These are phyloP conservation scores for Ascochyta clinopodiicola DNA, from an alignment of 2,329 filamentous ascomycete species.

Conservation along the genomic window DNA sequence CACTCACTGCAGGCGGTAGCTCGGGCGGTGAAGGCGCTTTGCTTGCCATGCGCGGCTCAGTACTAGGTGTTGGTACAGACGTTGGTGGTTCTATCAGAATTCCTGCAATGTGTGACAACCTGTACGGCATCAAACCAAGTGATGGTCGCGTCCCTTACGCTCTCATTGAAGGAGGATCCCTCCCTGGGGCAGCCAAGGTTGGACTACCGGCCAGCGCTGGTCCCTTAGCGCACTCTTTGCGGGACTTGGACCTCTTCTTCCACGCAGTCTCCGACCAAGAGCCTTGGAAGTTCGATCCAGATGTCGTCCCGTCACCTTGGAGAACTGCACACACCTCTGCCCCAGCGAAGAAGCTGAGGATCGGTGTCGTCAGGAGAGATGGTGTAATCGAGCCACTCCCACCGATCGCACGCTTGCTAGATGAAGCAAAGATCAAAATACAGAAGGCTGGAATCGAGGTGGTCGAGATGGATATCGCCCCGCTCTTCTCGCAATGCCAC, in stretches of 20 bases:
- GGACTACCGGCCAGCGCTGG: slow-evolving; percentile 54
- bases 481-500: slow-evolving; percentile 62
- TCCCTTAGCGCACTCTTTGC: slow-evolving; percentile 56
- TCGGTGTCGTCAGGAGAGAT: slow-evolving; percentile 60
- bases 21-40: slow-evolving; percentile 62
- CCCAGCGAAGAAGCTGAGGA: slow-evolving; percentile 42
- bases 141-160: slow-evolving; percentile 59
- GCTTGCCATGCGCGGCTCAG: slow-evolving; percentile 55
- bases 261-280: slow-evolving; percentile 60
- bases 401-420: slow-evolving; percentile 55
- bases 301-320: slow-evolving; percentile 52
- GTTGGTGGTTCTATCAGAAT: slow-evolving; percentile 62
- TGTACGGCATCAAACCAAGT: slow-evolving; percentile 57
- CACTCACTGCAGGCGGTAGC: slow-evolving; percentile 59
- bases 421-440: slow-evolving; percentile 51
- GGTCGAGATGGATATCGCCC: slow-evolving; percentile 63
- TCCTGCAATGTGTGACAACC: slow-evolving; percentile 58
- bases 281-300: slow-evolving; percentile 58
- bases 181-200: slow-evolving; percentile 57
- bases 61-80: slow-evolving; percentile 62
- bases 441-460: slow-evolving; percentile 58
- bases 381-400: slow-evolving; percentile 60
- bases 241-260: slow-evolving; percentile 62
- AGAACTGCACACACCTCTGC: slow-evolving; percentile 19
- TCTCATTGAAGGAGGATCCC: slow-evolving; percentile 57